Evolutionary conservation across 768 basidiomycete species (phyloP), one percentile per base, ranked within the genome.

Genomic region (Neoboletus subvelutipes): DNA sequence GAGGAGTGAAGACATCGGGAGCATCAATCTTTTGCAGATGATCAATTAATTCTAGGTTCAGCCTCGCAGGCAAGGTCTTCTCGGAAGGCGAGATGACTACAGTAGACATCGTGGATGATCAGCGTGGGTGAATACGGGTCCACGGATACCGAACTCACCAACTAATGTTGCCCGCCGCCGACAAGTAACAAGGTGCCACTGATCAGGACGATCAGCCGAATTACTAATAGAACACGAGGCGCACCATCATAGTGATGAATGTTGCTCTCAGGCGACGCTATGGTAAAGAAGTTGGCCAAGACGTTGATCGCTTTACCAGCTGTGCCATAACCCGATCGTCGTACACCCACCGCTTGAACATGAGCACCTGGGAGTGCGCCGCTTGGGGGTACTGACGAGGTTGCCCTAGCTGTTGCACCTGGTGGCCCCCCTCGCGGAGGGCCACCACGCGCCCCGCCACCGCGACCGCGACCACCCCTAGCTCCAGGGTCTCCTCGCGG

Each of bases 171-270:
- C 20, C 51, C 52, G 22, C 36, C 53, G 41, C 46, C 50, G 36
- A 29, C 20, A n/a, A 55, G 24, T 29, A 11, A 43, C n/a, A 18
- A 49, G 22, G 52, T 37, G 36, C 28, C 31, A 41, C 45, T 50
- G 61, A 69, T 72, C 50, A 73, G 69, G 56, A 61, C 36, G 52
- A 63, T 64, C 46, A 9, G 41, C 52, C 12, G 3, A 40, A 34
- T 1, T 15, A 20, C 7, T 31, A 40, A 45, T 45, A 47, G 51
- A 55, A 53, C 1, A 71, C 80, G 56, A 65, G 43, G 83, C 85
- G 59, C 66, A 87, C 91, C 85, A 68, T 93, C 90, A 64, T 92
- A 92, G 64, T 92, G 91, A 58, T 86, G 78, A 41, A 91, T 90
- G 31, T 82, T 79, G 7, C 69, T 72, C 24, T 85, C 80, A 0